Base-by-base conservation (phyloP, 352 stramenopile species). In the Globisporangium parvum region DNA sequence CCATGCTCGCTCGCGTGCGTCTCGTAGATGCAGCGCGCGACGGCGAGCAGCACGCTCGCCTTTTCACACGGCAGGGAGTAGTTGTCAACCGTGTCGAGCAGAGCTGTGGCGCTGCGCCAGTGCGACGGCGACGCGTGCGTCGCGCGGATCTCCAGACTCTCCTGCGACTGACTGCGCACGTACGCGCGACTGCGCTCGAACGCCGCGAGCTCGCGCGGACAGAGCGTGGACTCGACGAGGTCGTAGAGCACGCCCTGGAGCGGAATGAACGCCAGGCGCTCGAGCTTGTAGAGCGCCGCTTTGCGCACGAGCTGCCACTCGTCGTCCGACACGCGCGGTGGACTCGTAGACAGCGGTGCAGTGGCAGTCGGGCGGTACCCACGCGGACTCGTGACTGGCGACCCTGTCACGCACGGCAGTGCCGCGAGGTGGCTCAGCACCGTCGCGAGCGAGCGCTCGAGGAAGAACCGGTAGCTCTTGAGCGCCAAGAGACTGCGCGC, bases 1-100 rank as follows among this genome's bases (percentile, higher is more conserved):
- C 51, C 42, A 8, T 88, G 77, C 51, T 91, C 80, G 14, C 55
- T 50, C 9, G 61, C 63, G 39, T 87, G 74, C 0, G 79, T 85
- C 31, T 85, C 72, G 53, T 88, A 91, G 42, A 91, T 87, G 51
- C 77, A 87, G 33, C 78, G 80, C 23, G 80, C 80, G 1, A 87
- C 76, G 35, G 85, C 70, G 28, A 91, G 66, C 1, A 91, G 60
- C 20, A 87, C 75, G 15, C 69, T 68, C 3, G 77, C 74, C 51
- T 91, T 88, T 54, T 87, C 78, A 0, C 67, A 83, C 1, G 80
- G 80, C 28, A 91, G 57, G 40, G 77, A 87, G 57, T 85, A 88
- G 50, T 87, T 84, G 42, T 91, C 80, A 65, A 91, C 77, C 3
- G 66, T 73, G 46, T 84, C 72, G 20, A 91, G 60, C 45, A 88